Conservation (phyloP, 768 basidiomycete genomes). For the Leccinum rimulosum region DNA sequence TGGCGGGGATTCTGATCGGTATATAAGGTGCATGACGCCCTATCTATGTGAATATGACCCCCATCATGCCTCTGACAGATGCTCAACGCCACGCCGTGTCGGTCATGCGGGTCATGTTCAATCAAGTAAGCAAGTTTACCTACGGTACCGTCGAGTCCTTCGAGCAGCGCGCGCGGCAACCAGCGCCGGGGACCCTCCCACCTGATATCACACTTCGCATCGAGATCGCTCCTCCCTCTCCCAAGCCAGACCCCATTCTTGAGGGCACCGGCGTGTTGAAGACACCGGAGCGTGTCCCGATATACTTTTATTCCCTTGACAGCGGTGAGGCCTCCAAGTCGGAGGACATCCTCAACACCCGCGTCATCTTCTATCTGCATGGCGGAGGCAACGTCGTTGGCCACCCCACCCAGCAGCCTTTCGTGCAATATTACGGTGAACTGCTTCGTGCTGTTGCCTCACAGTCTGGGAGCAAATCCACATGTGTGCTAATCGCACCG, state of each 20-base stretch:
- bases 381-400: slow-evolving; percentile 22
- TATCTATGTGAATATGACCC: background rate
- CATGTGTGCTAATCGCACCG: slow-evolving; percentile 19
- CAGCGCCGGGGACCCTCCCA: slow-evolving; percentile 1
- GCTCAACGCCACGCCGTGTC: slow-evolving; percentile 12
- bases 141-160: slow-evolving; percentile 6
- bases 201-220: slow-evolving; percentile 12
- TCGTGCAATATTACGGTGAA: slow-evolving; percentile 1
- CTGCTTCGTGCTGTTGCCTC: slow-evolving; percentile 13
- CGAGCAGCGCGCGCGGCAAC: slow-evolving; percentile 13
- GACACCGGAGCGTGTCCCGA: slow-evolving; percentile 16
- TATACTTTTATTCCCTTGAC: slow-evolving; percentile 20
- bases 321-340: background rate
- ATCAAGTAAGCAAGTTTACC: fast-evolving
- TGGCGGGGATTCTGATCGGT: background rate
- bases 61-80: slow-evolving; percentile 15
- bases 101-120: background rate
- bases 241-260: slow-evolving; percentile 1
- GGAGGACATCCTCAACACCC: background rate
- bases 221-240: slow-evolving; percentile 19
- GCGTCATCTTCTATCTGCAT: slow-evolving; percentile 25
- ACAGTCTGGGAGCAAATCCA: background rate
- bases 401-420: slow-evolving; percentile 11
- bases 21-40: background rate
- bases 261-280: slow-evolving; percentile 1